Percentiles rank a stretch among this genome's conserved stretches.
Conservation (phyloP, 352 stramenopile species). For the Pythium oligandrum region DNA sequence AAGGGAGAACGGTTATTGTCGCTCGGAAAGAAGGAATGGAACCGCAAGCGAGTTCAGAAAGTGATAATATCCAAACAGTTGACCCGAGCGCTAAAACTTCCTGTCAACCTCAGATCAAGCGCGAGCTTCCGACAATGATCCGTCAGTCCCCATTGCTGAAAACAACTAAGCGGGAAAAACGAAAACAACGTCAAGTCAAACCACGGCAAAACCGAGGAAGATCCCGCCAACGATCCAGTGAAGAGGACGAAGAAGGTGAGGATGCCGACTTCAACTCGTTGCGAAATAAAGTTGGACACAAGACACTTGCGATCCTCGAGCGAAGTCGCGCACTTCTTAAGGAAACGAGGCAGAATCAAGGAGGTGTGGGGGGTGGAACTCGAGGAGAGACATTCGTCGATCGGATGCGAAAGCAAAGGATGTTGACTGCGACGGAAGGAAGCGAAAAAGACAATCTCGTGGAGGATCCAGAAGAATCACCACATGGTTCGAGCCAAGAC, state of each 20-base stretch:
- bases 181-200: background rate
- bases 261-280: conserved; percentile 32
- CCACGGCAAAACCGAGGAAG: background rate
- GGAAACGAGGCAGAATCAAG: conserved; percentile 10
- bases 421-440: background rate
- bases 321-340: conserved; percentile 41
- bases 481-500: too few species aligned
- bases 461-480: background rate
- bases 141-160: too few species aligned
- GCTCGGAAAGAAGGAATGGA: background rate
- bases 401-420: conserved; percentile 12
- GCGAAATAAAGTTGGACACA: conserved; percentile 38
- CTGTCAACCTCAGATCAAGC: too few species aligned
- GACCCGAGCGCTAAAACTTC: too few species aligned
- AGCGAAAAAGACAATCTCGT: background rate
- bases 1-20: conserved; percentile 5
- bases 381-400: conserved; percentile 8
- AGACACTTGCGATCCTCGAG: conserved; percentile 54
- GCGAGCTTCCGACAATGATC: too few species aligned
- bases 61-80: too few species aligned
- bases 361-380: background rate
- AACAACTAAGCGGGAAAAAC: background rate
- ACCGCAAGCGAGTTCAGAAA: too few species aligned
- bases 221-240: conserved; percentile 4
- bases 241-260: conserved; percentile 8